Conservation (phyloP, 805 yeast genomes). For the Yamadazyma endophytica region DNA sequence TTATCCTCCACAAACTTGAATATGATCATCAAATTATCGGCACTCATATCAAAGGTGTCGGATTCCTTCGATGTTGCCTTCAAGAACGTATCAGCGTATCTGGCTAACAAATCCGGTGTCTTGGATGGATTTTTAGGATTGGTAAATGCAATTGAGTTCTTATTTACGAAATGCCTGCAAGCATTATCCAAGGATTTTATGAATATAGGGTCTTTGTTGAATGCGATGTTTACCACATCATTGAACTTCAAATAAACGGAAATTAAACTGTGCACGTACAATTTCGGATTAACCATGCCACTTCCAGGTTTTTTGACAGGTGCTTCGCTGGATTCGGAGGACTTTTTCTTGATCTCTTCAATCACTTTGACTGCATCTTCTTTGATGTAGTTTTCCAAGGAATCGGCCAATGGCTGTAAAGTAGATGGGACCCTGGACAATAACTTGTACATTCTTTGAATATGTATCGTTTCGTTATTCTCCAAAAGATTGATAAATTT, state of each 20-base stretch:
- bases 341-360: conserved; percentile 41
- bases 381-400: conserved; percentile 70
- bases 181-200: conserved; percentile 88
- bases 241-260: conserved; percentile 65
- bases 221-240: conserved; percentile 59
- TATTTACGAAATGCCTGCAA: conserved; percentile 78
- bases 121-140: conserved; percentile 57
- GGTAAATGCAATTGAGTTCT: conserved; percentile 74
- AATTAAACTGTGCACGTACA: conserved; percentile 74
- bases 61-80: conserved; percentile 69
- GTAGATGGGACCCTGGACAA: conserved; percentile 77
- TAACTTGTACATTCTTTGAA: conserved; percentile 70
- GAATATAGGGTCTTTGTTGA: conserved; percentile 71
- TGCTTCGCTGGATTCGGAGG: conserved; percentile 8
- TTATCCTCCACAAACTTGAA: conserved; percentile 89
- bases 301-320: conserved; percentile 14
- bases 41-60: conserved; percentile 69
- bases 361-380: conserved; percentile 46
- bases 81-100: conserved; percentile 79
- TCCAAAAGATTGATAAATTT: conserved; percentile 76
- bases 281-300: conserved; percentile 57
- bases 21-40: conserved; percentile 80
- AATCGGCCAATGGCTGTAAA: conserved; percentile 69
- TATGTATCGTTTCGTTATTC: conserved; percentile 66
- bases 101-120: conserved; percentile 90